A percentile compares a stretch with the other conserved stretches of the same genome.
Evolutionary conservation across 2,329 filamentous ascomycete genomes (phyloP).

Genomic region (Colletotrichum neosansevieriae): DNA sequence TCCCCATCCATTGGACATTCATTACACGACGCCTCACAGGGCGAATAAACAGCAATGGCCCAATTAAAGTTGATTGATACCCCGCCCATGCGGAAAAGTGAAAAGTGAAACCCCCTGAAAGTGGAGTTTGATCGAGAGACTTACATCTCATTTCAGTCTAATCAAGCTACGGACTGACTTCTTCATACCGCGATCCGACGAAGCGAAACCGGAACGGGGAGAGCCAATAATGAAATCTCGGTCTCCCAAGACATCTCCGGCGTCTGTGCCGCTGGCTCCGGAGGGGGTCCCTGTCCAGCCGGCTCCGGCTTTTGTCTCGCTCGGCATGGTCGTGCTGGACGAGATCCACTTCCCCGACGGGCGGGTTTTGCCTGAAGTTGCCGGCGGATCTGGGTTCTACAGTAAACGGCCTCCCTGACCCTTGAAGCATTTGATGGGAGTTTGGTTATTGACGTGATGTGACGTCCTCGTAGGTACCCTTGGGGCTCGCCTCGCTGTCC

Average conservation of each 20-base stretch:
- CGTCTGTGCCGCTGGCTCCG: neutral
- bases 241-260: slow-evolving; percentile 3
- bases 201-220: neutral
- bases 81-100: slow-evolving; percentile 1
- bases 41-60: neutral
- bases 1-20: neutral
- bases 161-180: too few relatives aligned
- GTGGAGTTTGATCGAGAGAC: slow-evolving; percentile 6
- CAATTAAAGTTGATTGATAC: neutral
- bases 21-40: neutral
- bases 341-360: slow-evolving; percentile 34
- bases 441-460: neutral
- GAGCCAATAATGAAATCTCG: neutral
- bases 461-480: slow-evolving; percentile 18
- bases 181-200: too few relatives aligned
- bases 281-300: neutral
- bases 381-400: slow-evolving; percentile 33
- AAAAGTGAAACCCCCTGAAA: neutral
- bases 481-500: slow-evolving; percentile 31
- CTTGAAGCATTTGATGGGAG: neutral
- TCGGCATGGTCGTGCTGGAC: slow-evolving; percentile 36
- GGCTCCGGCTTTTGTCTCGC: slow-evolving; percentile 28
- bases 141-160: too few relatives aligned
- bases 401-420: neutral
- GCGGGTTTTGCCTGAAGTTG: slow-evolving; percentile 10